phyloP scores from a whole-genome alignment of 192 early-diverging fungal genomes.

The Linnemannia hyalina region DNA sequence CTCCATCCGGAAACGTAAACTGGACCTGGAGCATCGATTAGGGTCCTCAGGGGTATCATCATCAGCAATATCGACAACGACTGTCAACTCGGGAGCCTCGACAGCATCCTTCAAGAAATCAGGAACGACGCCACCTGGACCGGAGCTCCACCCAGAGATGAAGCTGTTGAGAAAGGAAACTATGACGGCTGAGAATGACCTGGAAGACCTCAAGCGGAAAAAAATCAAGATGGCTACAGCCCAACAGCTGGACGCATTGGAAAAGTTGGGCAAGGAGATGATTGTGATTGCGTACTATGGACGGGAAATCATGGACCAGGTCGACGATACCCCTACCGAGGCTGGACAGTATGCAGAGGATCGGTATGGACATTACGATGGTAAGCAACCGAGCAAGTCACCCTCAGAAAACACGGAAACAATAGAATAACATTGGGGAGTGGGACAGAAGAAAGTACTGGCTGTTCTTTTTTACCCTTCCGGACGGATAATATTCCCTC shows the following conservation, averaged over 20 bases:
- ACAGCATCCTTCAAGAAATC: neutral
- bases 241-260: slow-evolving; percentile 47
- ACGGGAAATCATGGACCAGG: slow-evolving; percentile 22
- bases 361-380: slow-evolving; percentile 31
- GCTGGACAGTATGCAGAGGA: slow-evolving; percentile 48
- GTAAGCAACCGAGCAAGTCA: neutral
- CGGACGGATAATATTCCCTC: neutral
- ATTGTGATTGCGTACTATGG: slow-evolving; percentile 49
- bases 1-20: slow-evolving; percentile 42
- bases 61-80: neutral
- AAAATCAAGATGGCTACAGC: slow-evolving; percentile 36
- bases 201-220: slow-evolving; percentile 49
- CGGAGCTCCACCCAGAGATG: slow-evolving; percentile 46
- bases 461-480: neutral
- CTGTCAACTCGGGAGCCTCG: neutral
- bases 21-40: slow-evolving; percentile 39
- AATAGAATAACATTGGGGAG: no score
- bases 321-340: slow-evolving; percentile 46
- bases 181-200: slow-evolving; percentile 41
- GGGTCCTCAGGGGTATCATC: neutral
- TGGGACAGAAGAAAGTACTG: neutral
- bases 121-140: slow-evolving; percentile 5
- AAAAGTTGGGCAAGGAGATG: slow-evolving; percentile 52
- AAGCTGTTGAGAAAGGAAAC: slow-evolving; percentile 48
- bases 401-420: neutral